Evolutionary conservation across 1,284 basidiomycete species (phyloP), one percentile per base, ranked within the genome.

Genomic region (Earliella scabrosa): DNA sequence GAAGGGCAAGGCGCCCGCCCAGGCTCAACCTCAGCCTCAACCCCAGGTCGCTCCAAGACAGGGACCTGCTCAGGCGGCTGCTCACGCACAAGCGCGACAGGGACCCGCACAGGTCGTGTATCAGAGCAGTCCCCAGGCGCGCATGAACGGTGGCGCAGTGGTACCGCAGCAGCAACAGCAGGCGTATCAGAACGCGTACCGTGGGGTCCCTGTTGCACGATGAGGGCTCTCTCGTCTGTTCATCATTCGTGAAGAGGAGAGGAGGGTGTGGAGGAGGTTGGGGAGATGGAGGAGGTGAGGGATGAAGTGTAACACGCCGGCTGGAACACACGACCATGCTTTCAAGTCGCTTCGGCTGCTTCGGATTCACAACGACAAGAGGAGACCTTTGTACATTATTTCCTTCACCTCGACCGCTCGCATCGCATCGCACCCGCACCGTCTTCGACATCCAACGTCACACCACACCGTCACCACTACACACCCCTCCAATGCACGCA

Each of bases 201-300:
- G 66, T 2, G 68, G 68, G 21, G 68, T 73, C 5, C 73, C 73
- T 24, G 69, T 73, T 32, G 65, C 68, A 47, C 68, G 72, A 67
- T 73, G 63, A 71, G n/a, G 20, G 2, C 21, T 18, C 6, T 32
- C 44, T 32, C 29, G 18, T 43, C 24, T 10, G 43, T 40, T 11
- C 10, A 16, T n/a, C n/a, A n/a, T n/a, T n/a, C n/a, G 32, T 27
- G 36, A 11, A 31, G n/a, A 21, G 35, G 41, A 18, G 36, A 18
- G 27, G 39, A 23, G 31, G 21, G 45, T 39, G 46, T n/a, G 40
- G 49, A 48, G 34, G 32, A 27, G 14, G 52, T 43, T 26, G 54
- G 35, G 52, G 45, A 48, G 59, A 45, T 31, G 24, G 53, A 54
- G 58, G 46, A 46, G 24, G 55, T 34, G 47, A 47, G 57, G 54